Base-by-base conservation (phyloP, 2,329 filamentous ascomycete species). In the Diaporthe amygdali region DNA sequence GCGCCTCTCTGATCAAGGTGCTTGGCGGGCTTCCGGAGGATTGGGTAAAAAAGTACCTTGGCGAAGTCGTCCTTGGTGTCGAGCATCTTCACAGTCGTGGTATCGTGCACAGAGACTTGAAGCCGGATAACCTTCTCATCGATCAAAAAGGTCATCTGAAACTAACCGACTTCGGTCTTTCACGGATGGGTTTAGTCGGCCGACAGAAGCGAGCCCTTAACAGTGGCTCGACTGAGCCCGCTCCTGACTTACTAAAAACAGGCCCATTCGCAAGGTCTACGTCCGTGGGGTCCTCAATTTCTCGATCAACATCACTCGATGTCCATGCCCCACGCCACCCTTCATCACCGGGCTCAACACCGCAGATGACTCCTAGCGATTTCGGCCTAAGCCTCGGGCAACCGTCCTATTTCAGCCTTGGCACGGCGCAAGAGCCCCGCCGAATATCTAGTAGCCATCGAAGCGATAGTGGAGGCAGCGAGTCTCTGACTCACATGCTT, bases 31-130 rank as follows among this genome's bases (percentile, higher is more conserved):
- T 99, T 27, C 93, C 95, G 0, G 97, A 99, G 83, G 96, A 98
- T 76, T 99, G 97, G 97, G 95, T 94, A 4, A 97, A 97, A 84
- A 98, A 97, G 80, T 99, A 99, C 79, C 88, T 98, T 47, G 96
- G 94, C 3, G 96, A 99, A 83, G 96, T 99, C 54, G 92, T 99
- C 66, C 87, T 98, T n/a, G 96, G 97, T 22, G 94, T 99, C 46
- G 95, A 99, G 80, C 95, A 99, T 84, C 86, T 99, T 56, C 96
- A 99, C 82, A 94, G 92, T 79, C 91, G 96, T 71, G 94, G 96
- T 72, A 98, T 99, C 79, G 96, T 99, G 54, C 97, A 99, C 82
- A 93, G 96, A 77, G 96, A 99, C 79, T 83, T 99, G 72, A 99
- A 99, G 82, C 96, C 96, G 1, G 96, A 99, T 80, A 99, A 99